Conservation (phyloP, 2,329 filamentous ascomycete species). For the Colletotrichum melonis region DNA sequence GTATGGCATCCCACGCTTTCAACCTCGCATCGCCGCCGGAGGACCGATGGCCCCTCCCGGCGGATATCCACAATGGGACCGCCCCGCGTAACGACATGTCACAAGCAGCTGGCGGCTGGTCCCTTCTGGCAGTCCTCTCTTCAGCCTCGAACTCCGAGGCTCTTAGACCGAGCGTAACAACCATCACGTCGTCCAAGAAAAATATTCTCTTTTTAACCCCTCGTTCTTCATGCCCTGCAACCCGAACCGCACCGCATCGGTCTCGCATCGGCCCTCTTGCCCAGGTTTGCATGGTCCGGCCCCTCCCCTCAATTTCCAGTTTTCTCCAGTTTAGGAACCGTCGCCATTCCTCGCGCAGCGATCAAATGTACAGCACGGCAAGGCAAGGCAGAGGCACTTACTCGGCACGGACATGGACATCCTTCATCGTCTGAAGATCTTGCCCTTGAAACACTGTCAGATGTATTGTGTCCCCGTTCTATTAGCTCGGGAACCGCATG, state of each 20-base stretch:
- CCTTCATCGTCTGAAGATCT: neutral
- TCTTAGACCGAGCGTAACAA: constrained; percentile 20
- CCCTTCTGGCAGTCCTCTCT: neutral
- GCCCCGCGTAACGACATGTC: neutral
- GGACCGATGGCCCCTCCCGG: neutral
- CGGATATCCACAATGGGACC: neutral
- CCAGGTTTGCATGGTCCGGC: neutral
- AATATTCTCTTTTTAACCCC: neutral
- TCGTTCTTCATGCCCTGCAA: neutral
- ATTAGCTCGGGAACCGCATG: neutral
- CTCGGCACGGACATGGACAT: neutral
- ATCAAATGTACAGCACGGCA: neutral
- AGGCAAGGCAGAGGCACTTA: neutral
- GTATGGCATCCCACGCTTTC: neutral
- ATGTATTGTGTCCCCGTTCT: neutral
- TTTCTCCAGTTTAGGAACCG: neutral
- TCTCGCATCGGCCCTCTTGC: constrained; percentile 31
- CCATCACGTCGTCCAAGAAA: neutral
- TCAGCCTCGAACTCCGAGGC: constrained; percentile 24
- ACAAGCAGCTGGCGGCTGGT: neutral
- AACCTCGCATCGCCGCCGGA: constrained; percentile 22
- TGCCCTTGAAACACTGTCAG: neutral
- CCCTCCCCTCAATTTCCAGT: neutral
- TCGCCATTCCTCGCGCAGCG: neutral
- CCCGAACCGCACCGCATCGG: neutral